Evolutionary conservation across 2,329 filamentous ascomycete genomes (phyloP), one percentile per base, ranked within the genome.

Genomic region (Calonectria montana): DNA sequence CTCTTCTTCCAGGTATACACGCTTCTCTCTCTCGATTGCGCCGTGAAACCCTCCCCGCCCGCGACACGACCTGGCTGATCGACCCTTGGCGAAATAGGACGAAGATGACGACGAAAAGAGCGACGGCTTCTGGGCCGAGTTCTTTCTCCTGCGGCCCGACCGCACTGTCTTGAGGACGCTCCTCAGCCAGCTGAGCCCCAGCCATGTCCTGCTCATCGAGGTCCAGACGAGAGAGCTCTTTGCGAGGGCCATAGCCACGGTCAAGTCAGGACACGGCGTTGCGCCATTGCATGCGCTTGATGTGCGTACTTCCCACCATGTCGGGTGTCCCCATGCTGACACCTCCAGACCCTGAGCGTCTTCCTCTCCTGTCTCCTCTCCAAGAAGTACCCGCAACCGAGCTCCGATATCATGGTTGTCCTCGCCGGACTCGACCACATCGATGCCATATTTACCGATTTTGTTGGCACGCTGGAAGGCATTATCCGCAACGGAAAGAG

Each of bases 111-210:
- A 87, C 64, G 93, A 95, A 31, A 93, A 93, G 73, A 90, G 94
- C 0, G 95, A 98, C 72, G 96, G 95, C 50, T 99, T 98, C 85
- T 99, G 97, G 97, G 90, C 91, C 76, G 97, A 98, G 84, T 95
- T 99, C 85, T 99, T 99, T 83, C 89, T 99, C 43, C 88, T 98
- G 70, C 92, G 92, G 74, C 96, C 96, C 25, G 95, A 98, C 81
- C 89, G 91, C 67, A 82, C 87, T 5, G 89, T 91, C 61, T 86
- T 99, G 75, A 90, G 91, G 81, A 86, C 85, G 62, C 89, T 95
- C 59, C 86, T 99, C 73, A 90, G 92, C 74, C 86, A 89, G n/a
- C 86, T 97, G 47, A 89, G 90, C 64, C 90, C 95, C 7, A 92
- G 94, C 76, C 92, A 96, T 77, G 88, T 97, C 73, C 87, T 98